A percentile compares a stretch with the other conserved stretches of the same genome.
These are phyloP conservation scores for Cicer yamashitae DNA, from an alignment of 306 rosid genomes.

Conservation along the genomic window DNA sequence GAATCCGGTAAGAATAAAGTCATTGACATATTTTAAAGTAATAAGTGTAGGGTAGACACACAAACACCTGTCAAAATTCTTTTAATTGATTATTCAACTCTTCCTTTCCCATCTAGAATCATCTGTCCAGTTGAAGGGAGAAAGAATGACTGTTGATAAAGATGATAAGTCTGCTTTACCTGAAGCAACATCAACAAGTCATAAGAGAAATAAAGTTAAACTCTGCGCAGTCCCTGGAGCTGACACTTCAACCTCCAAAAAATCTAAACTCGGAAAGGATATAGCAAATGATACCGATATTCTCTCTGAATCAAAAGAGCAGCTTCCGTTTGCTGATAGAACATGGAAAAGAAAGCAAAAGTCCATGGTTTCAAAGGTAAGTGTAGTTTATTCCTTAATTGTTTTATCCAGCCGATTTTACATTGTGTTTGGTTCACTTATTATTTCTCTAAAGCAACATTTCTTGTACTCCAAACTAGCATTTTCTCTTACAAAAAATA, in stretches of 20 bases:
- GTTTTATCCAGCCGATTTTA: conserved; percentile 5
- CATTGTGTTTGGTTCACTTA: not conserved
- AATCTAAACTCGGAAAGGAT: conserved; percentile 71
- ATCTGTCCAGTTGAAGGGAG: conserved; percentile 73
- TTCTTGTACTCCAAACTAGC: not conserved
- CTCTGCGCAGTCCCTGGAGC: conserved; percentile 48
- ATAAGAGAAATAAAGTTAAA: conserved; percentile 61
- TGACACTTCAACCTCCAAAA: conserved; percentile 58
- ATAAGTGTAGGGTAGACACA: not conserved
- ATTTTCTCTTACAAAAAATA: conserved; percentile 15
- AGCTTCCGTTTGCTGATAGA: conserved; percentile 49
- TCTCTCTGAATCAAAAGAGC: conserved; percentile 60
- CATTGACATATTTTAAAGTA: conserved; percentile 11
- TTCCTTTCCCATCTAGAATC: conserved; percentile 57
- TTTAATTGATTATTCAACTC: conserved; percentile 12
- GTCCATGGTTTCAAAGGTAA: conserved; percentile 57
- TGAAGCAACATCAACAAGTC: conserved; percentile 69
- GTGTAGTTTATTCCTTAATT: conserved; percentile 13
- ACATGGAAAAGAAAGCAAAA: conserved; percentile 69
- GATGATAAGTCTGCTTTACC: conserved; percentile 65
- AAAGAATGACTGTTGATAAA: conserved; percentile 51
- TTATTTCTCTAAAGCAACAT: not conserved
- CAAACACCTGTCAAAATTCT: conserved; percentile 4
- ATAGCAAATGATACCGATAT: conserved; percentile 41
- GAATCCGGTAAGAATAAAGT: conserved; percentile 68